Percentiles rank a stretch among this genome's conserved stretches.
Conservation (phyloP, 2,329 filamentous ascomycete genomes). For the Cercospora berteroae region DNA sequence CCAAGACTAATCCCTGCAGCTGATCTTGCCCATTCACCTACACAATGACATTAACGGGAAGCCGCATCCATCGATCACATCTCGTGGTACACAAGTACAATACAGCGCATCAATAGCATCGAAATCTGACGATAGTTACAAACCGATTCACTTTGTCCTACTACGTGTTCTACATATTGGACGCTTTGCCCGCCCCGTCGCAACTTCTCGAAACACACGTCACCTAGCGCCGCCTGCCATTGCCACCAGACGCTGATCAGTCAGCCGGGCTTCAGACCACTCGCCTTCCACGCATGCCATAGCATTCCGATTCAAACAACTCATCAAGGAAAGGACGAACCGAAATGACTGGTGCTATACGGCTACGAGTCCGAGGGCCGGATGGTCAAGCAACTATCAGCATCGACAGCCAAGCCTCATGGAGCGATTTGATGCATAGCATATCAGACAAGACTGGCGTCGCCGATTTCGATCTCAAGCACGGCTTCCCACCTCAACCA, state of each 20-base stretch:
- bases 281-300: background rate
- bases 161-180: background rate
- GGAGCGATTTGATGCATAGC: slow-evolving; percentile 59
- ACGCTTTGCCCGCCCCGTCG: background rate
- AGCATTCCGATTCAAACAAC: background rate
- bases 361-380: slow-evolving; percentile 72
- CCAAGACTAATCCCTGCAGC: slow-evolving; percentile 2
- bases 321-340: background rate
- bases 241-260: slow-evolving; percentile 8
- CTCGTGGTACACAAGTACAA: background rate
- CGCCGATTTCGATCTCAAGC: slow-evolving; percentile 70
- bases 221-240: slow-evolving; percentile 8
- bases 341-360: slow-evolving; percentile 52
- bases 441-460: slow-evolving; percentile 66
- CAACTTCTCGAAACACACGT: slow-evolving; percentile 16
- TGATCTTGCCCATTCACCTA: background rate
- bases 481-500: slow-evolving; percentile 74
- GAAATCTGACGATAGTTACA: background rate
- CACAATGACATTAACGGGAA: background rate
- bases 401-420: slow-evolving; percentile 65
- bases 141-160: background rate
- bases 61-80: background rate
- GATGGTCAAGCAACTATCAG: slow-evolving; percentile 68
- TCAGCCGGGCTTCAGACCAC: background rate
- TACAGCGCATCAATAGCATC: background rate